Percentiles rank a stretch among this genome's conserved stretches.
Evolutionary conservation across 306 rosid species (phyloP).

Genomic region (Vigna radiata): DNA sequence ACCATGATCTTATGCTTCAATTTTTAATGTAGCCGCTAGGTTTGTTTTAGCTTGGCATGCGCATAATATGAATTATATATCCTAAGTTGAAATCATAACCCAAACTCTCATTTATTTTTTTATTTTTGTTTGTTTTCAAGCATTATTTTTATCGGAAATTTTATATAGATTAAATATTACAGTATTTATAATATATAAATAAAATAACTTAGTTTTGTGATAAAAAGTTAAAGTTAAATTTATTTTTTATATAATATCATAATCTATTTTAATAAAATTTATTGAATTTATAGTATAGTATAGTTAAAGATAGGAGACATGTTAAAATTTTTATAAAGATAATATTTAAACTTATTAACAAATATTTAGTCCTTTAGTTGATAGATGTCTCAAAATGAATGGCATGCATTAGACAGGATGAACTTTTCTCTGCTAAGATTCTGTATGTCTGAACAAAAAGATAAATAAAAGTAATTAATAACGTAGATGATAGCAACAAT

Average conservation of each 20-base stretch:
- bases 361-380: not conserved
- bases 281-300: too few relatives aligned
- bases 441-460: conserved; percentile 43
- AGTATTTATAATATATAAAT: too few relatives aligned
- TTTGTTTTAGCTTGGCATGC: conserved; percentile 43
- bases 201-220: too few relatives aligned
- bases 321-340: too few relatives aligned
- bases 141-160: too few relatives aligned
- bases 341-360: too few relatives aligned
- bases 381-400: conserved; percentile 39
- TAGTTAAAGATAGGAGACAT: too few relatives aligned
- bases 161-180: too few relatives aligned
- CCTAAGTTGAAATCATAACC: conserved; percentile 33
- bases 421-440: conserved; percentile 45
- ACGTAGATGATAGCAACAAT: not conserved
- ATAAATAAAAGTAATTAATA: conserved; percentile 24
- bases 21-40: conserved; percentile 8
- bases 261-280: too few relatives aligned
- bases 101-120: not conserved
- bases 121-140: not conserved
- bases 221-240: too few relatives aligned
- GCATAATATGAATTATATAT: conserved; percentile 36
- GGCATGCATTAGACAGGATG: conserved; percentile 3
- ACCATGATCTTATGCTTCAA: conserved; percentile 18
- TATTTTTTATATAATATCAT: too few relatives aligned